Conservation (phyloP, 2,329 filamentous ascomycete genomes). For the Acrocalymma vagum region DNA sequence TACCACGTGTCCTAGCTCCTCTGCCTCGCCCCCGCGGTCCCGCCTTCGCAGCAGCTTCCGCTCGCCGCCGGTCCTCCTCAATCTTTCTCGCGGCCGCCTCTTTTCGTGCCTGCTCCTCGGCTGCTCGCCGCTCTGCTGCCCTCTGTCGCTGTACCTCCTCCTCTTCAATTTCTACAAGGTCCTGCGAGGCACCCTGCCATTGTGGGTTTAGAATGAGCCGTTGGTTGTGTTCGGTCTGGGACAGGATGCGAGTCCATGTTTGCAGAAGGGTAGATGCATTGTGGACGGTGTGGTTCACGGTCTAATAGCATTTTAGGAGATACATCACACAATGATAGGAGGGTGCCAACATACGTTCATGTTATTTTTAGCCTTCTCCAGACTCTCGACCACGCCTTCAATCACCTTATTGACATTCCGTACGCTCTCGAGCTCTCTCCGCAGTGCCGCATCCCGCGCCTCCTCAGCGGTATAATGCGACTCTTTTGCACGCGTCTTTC, state of each 20-base stretch:
- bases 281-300: constrained; percentile 83
- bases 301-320: constrained; percentile 58
- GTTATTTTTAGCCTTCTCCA: constrained; percentile 77
- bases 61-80: constrained; percentile 63
- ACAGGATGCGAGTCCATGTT: constrained; percentile 95
- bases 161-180: constrained; percentile 85
- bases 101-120: constrained; percentile 79
- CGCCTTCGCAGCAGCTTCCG: constrained; percentile 64
- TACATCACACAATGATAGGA: not conserved
- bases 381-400: constrained; percentile 76
- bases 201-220: constrained; percentile 85
- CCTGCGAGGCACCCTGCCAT: constrained; percentile 89
- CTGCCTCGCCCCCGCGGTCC: constrained; percentile 47
- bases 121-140: constrained; percentile 77
- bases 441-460: constrained; percentile 76
- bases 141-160: constrained; percentile 78
- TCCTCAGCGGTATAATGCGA: constrained; percentile 70
- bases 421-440: constrained; percentile 82
- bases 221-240: constrained; percentile 97
- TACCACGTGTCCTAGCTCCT: constrained; percentile 43
- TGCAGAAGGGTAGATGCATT: constrained; percentile 90
- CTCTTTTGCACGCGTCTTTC: constrained; percentile 53
- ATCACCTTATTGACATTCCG: constrained; percentile 88
- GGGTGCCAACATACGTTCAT: constrained; percentile 69
- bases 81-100: constrained; percentile 69